A percentile compares a stretch with the other conserved stretches of the same genome.
phyloP scores from a whole-genome alignment of 75 land plant genomes.

The Pinus tabuliformis region DNA sequence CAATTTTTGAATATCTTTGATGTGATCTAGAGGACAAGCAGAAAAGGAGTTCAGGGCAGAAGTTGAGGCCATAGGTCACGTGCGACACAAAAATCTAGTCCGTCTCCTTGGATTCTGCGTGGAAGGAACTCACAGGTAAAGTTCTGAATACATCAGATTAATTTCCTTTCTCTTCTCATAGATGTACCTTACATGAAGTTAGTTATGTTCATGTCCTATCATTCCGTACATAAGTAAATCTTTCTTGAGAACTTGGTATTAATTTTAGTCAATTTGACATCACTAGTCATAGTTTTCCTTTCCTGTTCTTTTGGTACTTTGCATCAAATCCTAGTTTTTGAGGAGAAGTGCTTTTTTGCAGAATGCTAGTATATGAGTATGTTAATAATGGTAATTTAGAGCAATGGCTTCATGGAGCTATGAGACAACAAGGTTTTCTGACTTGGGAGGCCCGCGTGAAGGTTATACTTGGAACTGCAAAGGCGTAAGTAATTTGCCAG shows the following conservation, averaged over 20 bases:
- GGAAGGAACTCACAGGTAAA: conserved; percentile 88
- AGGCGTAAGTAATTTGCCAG: conserved; percentile 50
- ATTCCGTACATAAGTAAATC: background rate
- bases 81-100: conserved; percentile 83
- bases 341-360: conserved; percentile 9
- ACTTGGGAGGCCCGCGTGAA: conserved; percentile 84
- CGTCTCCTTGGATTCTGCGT: conserved; percentile 83
- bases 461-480: conserved; percentile 72
- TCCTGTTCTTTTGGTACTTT: background rate
- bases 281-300: background rate
- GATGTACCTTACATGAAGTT: background rate
- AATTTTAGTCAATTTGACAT: background rate
- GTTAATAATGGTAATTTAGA: conserved; percentile 77
- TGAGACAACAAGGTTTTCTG: conserved; percentile 43
- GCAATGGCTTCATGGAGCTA: conserved; percentile 78
- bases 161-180: background rate
- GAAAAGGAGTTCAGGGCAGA: conserved; percentile 85
- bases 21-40: conserved; percentile 42
- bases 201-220: background rate
- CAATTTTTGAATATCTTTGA: background rate
- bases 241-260: background rate
- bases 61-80: conserved; percentile 89
- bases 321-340: conserved; percentile 6
- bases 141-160: conserved; percentile 1
- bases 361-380: conserved; percentile 76